Evolutionary conservation across 2,329 filamentous ascomycete genomes (phyloP).

Genomic region (Cladosporium sp.): DNA sequence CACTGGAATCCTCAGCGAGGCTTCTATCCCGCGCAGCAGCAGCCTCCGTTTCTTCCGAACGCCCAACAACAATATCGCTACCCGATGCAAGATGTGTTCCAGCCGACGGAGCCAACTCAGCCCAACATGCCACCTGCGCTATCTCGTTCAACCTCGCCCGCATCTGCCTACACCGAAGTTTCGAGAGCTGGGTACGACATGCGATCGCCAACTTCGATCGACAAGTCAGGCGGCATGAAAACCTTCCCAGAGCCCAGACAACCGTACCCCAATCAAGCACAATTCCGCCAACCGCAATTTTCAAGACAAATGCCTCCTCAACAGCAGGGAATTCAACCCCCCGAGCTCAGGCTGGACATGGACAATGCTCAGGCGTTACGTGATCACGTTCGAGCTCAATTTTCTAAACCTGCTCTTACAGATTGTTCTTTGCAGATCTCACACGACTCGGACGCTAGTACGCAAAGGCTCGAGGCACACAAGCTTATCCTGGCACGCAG

Average conservation of each 20-base stretch:
- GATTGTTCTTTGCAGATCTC: conserved; percentile 31
- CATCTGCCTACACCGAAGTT: conserved; percentile 3
- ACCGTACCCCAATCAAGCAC: neutral
- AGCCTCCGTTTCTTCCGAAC: neutral
- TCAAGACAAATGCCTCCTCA: conserved; percentile 1
- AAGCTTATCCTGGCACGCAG: conserved; percentile 30
- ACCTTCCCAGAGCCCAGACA: neutral
- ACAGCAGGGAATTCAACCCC: conserved; percentile 15
- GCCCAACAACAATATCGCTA: conserved; percentile 21
- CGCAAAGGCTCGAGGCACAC: conserved; percentile 25
- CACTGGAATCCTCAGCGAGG: conserved; percentile 18
- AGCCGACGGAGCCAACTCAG: conserved; percentile 14
- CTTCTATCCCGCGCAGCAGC: conserved; percentile 11
- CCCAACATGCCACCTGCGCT: neutral
- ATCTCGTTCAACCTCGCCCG: conserved; percentile 9
- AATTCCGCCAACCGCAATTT: conserved; percentile 4
- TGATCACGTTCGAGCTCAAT: conserved; percentile 26
- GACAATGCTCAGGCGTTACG: conserved; percentile 30
- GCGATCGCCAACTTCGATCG: neutral
- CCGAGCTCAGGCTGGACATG: conserved; percentile 18
- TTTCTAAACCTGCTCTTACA: conserved; percentile 25
- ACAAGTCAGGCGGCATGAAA: neutral
- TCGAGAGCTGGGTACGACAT: neutral
- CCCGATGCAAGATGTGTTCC: conserved; percentile 23
- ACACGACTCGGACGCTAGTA: conserved; percentile 19